Base-by-base conservation (phyloP, 805 yeast species). In the Osmozyma mogii region DNA sequence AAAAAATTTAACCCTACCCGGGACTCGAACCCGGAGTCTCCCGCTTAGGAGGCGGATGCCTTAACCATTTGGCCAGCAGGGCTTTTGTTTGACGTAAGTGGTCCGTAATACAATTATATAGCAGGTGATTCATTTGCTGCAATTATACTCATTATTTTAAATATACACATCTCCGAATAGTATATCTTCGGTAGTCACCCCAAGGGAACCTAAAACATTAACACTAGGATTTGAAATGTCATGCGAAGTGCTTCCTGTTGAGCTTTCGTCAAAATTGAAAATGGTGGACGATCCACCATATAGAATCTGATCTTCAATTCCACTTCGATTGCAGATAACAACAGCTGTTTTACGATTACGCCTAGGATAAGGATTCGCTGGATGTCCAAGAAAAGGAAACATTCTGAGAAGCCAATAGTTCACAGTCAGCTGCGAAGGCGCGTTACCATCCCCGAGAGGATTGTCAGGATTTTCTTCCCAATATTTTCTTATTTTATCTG, bases 331-430 rank as follows among this genome's bases (percentile, higher is more conserved):
- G 42, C 85, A 74, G 5, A 75, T 47, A 0, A 79, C 69, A 9
- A 79, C 49, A 3, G 58, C 48, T 3, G 56, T 57, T 13, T 43
- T 45, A 6, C 44, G 28, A 13, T 25, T 37, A 29, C 44, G 43
- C 27, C 46, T 47, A 5, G 51, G 50, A 4, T 51, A 38, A 23
- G 35, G 36, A 33, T 55, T 50, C 16, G 32, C 31, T 5, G 44
- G 47, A 43, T 66, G 68, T 27, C 54, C 54, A 41, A 76, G 49
- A 35, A 75, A 70, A 2, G 92, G 94, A 43, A 70, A 60, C 43
- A 83, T 68, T 25, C 96, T 56, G 19, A 73, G 43, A 4, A 82
- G 61, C 94, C 95, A 87, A 54, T 84, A 87, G 43, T 77, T 61
- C 9, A 82, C 49, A 13, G 77, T 78, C 4, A 61, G 45, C 31